Evolutionary conservation across 2,329 filamentous ascomycete species (phyloP).

Genomic region (Trichoderma harzianum): DNA sequence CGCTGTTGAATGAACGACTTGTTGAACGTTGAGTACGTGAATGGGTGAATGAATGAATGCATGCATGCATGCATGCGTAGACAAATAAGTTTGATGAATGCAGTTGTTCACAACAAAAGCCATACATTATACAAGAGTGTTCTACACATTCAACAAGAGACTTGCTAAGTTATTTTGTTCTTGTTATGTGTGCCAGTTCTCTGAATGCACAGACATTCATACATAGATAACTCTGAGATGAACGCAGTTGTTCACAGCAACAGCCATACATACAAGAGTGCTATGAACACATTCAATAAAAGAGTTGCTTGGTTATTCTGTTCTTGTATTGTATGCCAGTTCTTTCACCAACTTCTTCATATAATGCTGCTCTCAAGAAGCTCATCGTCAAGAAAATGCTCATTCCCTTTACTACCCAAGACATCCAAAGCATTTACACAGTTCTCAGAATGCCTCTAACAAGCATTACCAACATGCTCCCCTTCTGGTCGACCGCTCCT

Average conservation of each 20-base stretch:
- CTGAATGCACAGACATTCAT: background rate
- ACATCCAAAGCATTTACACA: background rate
- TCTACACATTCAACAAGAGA: background rate
- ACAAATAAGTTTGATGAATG: background rate
- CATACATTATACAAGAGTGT: background rate
- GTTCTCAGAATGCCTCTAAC: background rate
- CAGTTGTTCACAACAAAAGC: background rate
- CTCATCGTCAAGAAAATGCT: background rate
- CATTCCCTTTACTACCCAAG: background rate
- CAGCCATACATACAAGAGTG: background rate
- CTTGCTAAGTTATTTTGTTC: background rate
- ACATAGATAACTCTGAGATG: background rate
- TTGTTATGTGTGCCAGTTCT: background rate
- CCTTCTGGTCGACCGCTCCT: background rate
- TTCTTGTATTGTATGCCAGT: background rate
- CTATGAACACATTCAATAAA: background rate
- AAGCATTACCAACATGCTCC: background rate
- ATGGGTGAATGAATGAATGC: background rate
- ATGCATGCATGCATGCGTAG: background rate
- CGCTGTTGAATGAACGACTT: background rate
- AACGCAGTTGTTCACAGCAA: background rate
- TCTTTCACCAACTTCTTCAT: background rate
- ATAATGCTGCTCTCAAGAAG: background rate
- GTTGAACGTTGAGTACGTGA: background rate
- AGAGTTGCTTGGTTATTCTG: background rate